Evolutionary conservation across 2,329 filamentous ascomycete species (phyloP).

Genomic region (Cryphonectria japonica): DNA sequence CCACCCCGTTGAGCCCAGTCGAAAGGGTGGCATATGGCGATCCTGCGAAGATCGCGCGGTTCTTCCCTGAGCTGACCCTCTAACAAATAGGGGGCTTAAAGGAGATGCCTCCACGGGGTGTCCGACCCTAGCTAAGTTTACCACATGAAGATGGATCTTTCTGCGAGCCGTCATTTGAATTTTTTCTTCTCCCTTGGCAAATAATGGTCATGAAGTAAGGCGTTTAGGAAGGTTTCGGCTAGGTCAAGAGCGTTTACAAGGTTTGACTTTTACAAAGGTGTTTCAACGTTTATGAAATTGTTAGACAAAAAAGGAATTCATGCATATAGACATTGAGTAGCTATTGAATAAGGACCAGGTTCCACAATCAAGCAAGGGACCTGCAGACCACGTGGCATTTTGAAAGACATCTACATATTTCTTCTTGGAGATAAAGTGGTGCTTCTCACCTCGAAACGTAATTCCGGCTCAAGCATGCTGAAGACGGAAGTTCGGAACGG

Average conservation of each 20-base stretch:
- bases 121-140: neutral
- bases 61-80: constrained; percentile 42
- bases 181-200: neutral
- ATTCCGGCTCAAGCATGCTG: neutral
- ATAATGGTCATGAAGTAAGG: neutral
- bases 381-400: neutral
- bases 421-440: neutral
- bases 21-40: constrained; percentile 43
- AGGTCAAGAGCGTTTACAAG: neutral
- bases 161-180: neutral
- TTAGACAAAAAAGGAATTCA: constrained; percentile 6
- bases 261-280: neutral
- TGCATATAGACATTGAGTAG: neutral
- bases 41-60: constrained; percentile 44
- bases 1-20: constrained; percentile 33
- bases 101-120: neutral
- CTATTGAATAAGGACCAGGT: neutral
- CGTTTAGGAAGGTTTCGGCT: neutral
- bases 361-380: neutral
- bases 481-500: constrained; percentile 23
- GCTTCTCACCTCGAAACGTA: neutral
- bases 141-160: neutral
- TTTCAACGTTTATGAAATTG: neutral
- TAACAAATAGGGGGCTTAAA: constrained; percentile 25
- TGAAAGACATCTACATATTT: neutral